Conservation (phyloP, 2,329 filamentous ascomycete genomes). For the Paramyrothecium sp. region DNA sequence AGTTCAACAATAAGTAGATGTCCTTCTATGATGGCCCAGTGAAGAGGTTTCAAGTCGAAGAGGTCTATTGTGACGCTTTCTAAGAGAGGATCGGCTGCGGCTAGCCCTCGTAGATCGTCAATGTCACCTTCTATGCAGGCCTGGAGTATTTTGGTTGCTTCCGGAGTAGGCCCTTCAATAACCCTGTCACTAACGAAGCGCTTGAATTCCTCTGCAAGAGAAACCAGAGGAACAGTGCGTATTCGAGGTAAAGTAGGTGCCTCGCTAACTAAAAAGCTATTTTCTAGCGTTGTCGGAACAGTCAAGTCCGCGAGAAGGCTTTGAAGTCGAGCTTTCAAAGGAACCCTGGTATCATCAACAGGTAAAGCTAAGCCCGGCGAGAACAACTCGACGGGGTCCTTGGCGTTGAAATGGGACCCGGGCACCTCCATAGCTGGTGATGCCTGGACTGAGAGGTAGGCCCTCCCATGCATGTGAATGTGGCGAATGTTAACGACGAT, state of each 20-base stretch:
- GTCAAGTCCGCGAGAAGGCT: neutral
- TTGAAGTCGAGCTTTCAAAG: neutral
- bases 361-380: neutral
- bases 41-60: neutral
- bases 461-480: neutral
- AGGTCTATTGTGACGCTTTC: neutral
- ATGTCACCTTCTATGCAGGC: neutral
- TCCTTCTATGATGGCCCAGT: neutral
- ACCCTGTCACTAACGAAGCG: neutral
- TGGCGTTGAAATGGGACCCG: neutral
- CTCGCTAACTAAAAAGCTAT: neutral
- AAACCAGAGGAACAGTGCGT: neutral
- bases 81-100: neutral
- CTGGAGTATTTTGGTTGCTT: neutral
- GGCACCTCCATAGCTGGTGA: neutral
- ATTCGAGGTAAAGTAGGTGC: neutral
- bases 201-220: neutral
- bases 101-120: neutral
- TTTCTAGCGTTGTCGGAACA: neutral
- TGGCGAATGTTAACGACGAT: neutral
- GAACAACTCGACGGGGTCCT: neutral
- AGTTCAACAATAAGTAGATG: neutral
- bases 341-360: neutral
- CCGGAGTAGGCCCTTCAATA: neutral
- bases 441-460: neutral